A percentile compares a stretch with the other conserved stretches of the same genome.
Evolutionary conservation across 2,329 filamentous ascomycete genomes (phyloP).

Genomic region (Xylariaceae sp.): DNA sequence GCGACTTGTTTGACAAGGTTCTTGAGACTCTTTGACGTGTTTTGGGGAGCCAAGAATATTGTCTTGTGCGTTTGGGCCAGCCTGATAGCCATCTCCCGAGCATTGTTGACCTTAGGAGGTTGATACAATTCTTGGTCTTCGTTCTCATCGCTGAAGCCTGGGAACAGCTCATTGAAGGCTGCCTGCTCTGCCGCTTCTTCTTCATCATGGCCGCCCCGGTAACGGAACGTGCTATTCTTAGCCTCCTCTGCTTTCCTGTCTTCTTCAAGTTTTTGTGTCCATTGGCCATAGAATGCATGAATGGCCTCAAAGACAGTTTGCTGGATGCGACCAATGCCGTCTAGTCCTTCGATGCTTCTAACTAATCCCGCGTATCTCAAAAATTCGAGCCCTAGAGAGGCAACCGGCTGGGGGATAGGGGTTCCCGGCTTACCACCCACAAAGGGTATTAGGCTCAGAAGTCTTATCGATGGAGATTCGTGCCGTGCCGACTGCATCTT

Average conservation of each 20-base stretch:
- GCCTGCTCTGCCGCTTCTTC: slow-evolving; percentile 76
- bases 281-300: slow-evolving; percentile 76
- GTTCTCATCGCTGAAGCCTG: slow-evolving; percentile 69
- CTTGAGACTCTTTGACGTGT: slow-evolving; percentile 51
- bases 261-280: slow-evolving; percentile 76
- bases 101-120: slow-evolving; percentile 47
- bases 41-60: slow-evolving; percentile 55
- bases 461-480: slow-evolving; percentile 37
- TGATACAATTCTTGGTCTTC: slow-evolving; percentile 44
- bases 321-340: slow-evolving; percentile 52
- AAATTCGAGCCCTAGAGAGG: slow-evolving; percentile 53
- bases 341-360: slow-evolving; percentile 56
- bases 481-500: slow-evolving; percentile 34
- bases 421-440: slow-evolving; percentile 54
- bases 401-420: slow-evolving; percentile 30
- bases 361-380: slow-evolving; percentile 56
- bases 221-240: slow-evolving; percentile 81
- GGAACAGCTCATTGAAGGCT: slow-evolving; percentile 83
- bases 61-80: slow-evolving; percentile 66
- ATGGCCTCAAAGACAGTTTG: slow-evolving; percentile 70
- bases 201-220: slow-evolving; percentile 78
- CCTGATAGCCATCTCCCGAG: slow-evolving; percentile 62
- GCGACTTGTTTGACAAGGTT: slow-evolving; percentile 54
- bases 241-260: slow-evolving; percentile 79
- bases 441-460: slow-evolving; percentile 61